These are phyloP conservation scores for Sphagnum tenellum DNA, from an alignment of 225 moss, liverwort and hornwort genomes.

Conservation along the genomic window DNA sequence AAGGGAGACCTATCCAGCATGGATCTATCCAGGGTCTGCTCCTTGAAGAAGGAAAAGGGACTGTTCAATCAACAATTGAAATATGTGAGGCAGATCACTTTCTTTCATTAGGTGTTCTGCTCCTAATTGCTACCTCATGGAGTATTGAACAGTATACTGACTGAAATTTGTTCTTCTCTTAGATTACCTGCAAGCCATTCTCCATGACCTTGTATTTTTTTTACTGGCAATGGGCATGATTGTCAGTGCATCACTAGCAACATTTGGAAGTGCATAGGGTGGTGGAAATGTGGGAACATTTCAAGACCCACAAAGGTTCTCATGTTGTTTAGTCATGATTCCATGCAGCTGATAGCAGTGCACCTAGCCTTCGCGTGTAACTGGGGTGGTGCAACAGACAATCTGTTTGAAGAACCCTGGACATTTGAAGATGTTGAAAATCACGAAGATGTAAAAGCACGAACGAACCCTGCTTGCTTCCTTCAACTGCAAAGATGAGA, in stretches of 20 bases:
- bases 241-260: no score
- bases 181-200: no score
- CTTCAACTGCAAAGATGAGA: neutral
- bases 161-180: no score
- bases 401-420: no score
- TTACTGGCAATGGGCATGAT: no score
- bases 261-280: slow-evolving; percentile 36
- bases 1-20: no score
- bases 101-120: no score
- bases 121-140: neutral
- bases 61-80: slow-evolving; percentile 21
- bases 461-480: neutral
- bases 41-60: slow-evolving; percentile 39
- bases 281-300: slow-evolving; percentile 27
- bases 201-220: no score
- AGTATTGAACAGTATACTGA: no score
- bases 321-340: slow-evolving; percentile 65
- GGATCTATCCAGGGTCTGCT: slow-evolving; percentile 32
- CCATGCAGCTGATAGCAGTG: slow-evolving; percentile 52
- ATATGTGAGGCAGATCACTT: slow-evolving; percentile 63
- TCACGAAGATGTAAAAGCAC: neutral
- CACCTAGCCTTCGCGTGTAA: slow-evolving; percentile 77
- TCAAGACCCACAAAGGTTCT: slow-evolving; percentile 61
- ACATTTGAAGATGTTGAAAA: no score
- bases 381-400: slow-evolving; percentile 55